phyloP scores from a whole-genome alignment of 164 flowering plant species.

The Echeveria elegans region DNA sequence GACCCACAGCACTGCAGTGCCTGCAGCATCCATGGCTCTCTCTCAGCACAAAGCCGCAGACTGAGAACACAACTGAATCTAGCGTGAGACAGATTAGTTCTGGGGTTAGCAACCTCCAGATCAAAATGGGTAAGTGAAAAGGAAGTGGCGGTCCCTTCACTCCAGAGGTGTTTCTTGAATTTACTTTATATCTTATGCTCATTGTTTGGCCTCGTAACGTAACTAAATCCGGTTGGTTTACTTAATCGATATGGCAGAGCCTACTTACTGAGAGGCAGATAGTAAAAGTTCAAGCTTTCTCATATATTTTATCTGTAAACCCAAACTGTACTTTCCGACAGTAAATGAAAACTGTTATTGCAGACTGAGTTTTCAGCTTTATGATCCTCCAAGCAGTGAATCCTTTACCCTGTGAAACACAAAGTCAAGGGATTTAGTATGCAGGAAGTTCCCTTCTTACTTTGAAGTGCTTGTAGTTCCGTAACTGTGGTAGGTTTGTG shows the following conservation, averaged over 20 bases:
- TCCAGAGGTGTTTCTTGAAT: background rate
- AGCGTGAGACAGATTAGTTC: slow-evolving; percentile 27
- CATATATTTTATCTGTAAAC: too few relatives aligned
- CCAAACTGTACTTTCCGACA: too few relatives aligned
- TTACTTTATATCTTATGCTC: background rate
- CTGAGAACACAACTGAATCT: slow-evolving; percentile 16
- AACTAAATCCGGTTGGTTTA: background rate
- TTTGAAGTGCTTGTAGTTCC: too few relatives aligned
- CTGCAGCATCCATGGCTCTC: slow-evolving; percentile 81
- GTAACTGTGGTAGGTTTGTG: too few relatives aligned
- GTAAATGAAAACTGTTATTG: too few relatives aligned
- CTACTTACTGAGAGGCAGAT: background rate
- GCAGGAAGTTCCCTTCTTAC: too few relatives aligned
- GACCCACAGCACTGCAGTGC: slow-evolving; percentile 80
- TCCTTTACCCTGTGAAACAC: too few relatives aligned
- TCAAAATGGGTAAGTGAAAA: slow-evolving; percentile 36
- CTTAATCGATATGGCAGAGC: background rate
- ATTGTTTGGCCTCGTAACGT: background rate
- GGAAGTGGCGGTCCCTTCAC: slow-evolving; percentile 8
- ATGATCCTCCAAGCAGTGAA: too few relatives aligned
- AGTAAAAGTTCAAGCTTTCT: background rate
- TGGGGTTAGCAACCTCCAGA: slow-evolving; percentile 48
- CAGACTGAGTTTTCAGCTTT: too few relatives aligned
- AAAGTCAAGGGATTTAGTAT: too few relatives aligned
- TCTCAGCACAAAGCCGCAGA: slow-evolving; percentile 14